Evolutionary conservation across 2,329 filamentous ascomycete genomes (phyloP).

Genomic region (Alternaria solani): DNA sequence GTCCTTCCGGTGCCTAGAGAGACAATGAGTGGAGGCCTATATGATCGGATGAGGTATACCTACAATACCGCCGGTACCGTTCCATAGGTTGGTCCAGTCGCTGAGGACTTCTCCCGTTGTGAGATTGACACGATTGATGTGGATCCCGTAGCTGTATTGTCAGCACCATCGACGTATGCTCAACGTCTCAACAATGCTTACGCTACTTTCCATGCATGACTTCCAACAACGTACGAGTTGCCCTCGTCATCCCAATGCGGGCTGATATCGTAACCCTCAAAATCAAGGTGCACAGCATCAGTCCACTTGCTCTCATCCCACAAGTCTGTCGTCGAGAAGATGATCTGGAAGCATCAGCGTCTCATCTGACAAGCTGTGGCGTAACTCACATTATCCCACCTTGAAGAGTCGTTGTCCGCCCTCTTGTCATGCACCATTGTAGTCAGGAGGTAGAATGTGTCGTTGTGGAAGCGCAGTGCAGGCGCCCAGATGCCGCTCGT

Average conservation of each 20-base stretch:
- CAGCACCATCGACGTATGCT: neutral
- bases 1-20: slow-evolving; percentile 38
- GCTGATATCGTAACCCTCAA: slow-evolving; percentile 62
- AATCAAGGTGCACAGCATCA: slow-evolving; percentile 59
- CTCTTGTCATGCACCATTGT: slow-evolving; percentile 45
- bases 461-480: slow-evolving; percentile 52
- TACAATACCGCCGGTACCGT: slow-evolving; percentile 44
- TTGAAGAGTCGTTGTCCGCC: slow-evolving; percentile 31
- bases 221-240: slow-evolving; percentile 56
- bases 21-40: neutral
- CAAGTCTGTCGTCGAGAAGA: slow-evolving; percentile 57
- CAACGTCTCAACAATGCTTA: neutral
- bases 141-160: slow-evolving; percentile 32
- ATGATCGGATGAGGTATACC: neutral
- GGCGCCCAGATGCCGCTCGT: slow-evolving; percentile 54
- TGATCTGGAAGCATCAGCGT: slow-evolving; percentile 31
- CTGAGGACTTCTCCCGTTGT: slow-evolving; percentile 36
- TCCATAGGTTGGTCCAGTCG: slow-evolving; percentile 43
- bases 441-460: slow-evolving; percentile 53
- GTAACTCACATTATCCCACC: slow-evolving; percentile 50
- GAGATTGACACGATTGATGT: slow-evolving; percentile 42
- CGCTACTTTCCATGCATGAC: slow-evolving; percentile 33
- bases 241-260: slow-evolving; percentile 66
- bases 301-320: slow-evolving; percentile 59
- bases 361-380: neutral